Conservation (phyloP, 352 stramenopile species). For the Blastocystis sp. region DNA sequence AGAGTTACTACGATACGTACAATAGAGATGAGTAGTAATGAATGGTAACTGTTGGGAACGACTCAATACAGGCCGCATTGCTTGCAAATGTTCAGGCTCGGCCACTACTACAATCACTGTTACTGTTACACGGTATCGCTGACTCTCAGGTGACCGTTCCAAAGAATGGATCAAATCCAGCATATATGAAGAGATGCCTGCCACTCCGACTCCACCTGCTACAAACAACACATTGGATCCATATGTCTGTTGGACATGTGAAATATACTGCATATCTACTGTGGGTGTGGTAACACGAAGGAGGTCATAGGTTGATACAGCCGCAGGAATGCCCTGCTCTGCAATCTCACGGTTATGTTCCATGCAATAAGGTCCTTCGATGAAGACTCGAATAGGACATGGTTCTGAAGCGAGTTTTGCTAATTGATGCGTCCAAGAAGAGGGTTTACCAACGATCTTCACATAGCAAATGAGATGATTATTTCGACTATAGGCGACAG, state of each 20-base stretch:
- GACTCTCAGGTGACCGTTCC: neutral
- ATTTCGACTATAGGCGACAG: neutral
- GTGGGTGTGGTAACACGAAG: neutral
- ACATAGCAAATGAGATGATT: conserved; percentile 46
- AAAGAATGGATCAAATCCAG: conserved; percentile 8
- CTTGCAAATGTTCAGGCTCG: neutral
- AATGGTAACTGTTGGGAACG: neutral
- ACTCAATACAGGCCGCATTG: conserved; percentile 1
- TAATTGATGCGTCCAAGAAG: conserved; percentile 4
- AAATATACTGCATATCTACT: neutral
- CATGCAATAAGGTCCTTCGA: conserved; percentile 6
- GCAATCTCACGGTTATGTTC: conserved; percentile 7
- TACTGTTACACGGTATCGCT: neutral
- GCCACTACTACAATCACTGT: neutral
- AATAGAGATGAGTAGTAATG: neutral
- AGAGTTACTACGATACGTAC: conserved; percentile 5
- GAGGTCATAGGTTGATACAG: neutral
- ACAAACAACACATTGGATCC: conserved; percentile 29
- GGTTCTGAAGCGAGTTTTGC: neutral
- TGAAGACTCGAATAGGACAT: neutral
- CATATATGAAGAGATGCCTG: conserved; percentile 6
- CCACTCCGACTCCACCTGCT: conserved; percentile 8
- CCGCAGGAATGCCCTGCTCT: conserved; percentile 14
- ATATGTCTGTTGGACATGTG: neutral
- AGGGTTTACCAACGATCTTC: neutral